phyloP scores from a whole-genome alignment of 176 grass and related monocot species.

The Rhipidocladum racemiflorum region DNA sequence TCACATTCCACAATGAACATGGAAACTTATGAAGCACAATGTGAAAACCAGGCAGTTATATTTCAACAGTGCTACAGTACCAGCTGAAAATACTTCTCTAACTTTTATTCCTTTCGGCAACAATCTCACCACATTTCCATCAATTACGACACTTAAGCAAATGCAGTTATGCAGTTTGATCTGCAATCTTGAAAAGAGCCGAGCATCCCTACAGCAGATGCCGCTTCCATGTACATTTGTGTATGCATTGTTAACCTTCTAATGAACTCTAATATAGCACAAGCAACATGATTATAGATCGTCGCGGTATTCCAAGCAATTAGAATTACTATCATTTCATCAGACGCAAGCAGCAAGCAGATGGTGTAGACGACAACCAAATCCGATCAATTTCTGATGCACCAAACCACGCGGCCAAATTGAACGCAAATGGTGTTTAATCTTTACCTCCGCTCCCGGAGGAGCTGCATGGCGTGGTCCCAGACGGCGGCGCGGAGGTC shows the following conservation, averaged over 20 bases:
- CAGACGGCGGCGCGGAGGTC: constrained; percentile 64
- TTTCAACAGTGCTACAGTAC: neutral
- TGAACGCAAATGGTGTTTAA: neutral
- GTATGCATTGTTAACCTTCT: neutral
- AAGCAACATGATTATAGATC: neutral
- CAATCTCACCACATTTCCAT: neutral
- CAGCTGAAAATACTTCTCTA: neutral
- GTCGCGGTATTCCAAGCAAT: neutral
- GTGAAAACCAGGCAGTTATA: neutral
- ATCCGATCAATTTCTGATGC: neutral
- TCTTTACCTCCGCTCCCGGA: constrained; percentile 61
- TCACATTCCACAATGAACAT: neutral
- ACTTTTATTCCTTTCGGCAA: neutral
- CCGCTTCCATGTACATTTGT: neutral
- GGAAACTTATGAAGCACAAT: neutral
- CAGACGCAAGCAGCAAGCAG: neutral
- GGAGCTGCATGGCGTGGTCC: constrained; percentile 79
- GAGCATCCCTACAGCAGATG: neutral
- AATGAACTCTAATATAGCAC: neutral
- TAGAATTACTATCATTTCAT: neutral
- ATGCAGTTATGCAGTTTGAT: neutral
- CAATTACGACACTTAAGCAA: neutral
- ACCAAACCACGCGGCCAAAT: neutral
- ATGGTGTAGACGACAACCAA: neutral
- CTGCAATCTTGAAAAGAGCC: neutral